Conservation (phyloP, 495 filamentous ascomycete species). For the Xylaria venustula region DNA sequence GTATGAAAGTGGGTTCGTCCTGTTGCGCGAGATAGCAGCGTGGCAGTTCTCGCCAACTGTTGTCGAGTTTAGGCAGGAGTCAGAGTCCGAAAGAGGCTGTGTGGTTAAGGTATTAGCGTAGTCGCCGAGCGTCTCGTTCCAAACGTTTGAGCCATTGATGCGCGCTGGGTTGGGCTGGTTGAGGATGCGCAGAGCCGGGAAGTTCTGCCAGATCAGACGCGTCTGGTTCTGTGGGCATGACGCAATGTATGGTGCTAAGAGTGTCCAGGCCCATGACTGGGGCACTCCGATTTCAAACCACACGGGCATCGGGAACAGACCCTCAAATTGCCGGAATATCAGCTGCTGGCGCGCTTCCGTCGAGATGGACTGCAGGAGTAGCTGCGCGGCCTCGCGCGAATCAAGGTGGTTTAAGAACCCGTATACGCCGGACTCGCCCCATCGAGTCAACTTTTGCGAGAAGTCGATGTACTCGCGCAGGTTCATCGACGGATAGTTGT, state of each 20-base stretch:
- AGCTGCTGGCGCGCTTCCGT: constrained; percentile 87
- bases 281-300: constrained; percentile 83
- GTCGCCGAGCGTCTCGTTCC: constrained; percentile 55
- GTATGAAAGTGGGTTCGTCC: constrained; percentile 66
- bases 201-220: constrained; percentile 84
- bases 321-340: constrained; percentile 83
- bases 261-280: constrained; percentile 85
- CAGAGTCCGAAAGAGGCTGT: constrained; percentile 33
- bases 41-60: constrained; percentile 55
- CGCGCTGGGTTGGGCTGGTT: constrained; percentile 76
- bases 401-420: constrained; percentile 82
- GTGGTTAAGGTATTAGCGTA: constrained; percentile 42
- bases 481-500: constrained; percentile 78
- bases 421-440: constrained; percentile 79
- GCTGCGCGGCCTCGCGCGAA: constrained; percentile 67
- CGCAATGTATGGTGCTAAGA: constrained; percentile 81
- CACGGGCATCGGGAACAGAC: constrained; percentile 80
- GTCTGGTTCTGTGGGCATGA: constrained; percentile 74
- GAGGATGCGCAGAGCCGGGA: constrained; percentile 68
- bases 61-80: constrained; percentile 53
- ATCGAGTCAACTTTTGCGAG: constrained; percentile 80
- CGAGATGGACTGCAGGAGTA: constrained; percentile 74
- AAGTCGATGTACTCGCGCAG: constrained; percentile 83
- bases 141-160: constrained; percentile 52
- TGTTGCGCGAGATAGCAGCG: constrained; percentile 65